Percentiles rank a stretch among this genome's conserved stretches.
phyloP scores from a whole-genome alignment of 345 rosid genomes.

The Aurinia saxatilis region DNA sequence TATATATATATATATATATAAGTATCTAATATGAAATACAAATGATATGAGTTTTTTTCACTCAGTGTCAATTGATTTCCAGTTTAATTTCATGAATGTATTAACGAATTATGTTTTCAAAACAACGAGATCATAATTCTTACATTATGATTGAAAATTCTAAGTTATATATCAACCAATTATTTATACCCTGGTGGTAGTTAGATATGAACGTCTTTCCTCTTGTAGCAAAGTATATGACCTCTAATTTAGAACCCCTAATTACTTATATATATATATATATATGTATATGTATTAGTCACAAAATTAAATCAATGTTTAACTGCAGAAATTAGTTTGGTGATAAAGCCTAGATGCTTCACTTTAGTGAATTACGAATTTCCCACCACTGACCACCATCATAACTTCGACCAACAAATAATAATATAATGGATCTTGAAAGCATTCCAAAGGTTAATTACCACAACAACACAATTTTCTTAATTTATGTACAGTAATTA shows the following conservation, averaged over 20 bases:
- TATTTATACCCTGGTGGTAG: background rate
- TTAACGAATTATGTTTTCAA: too few relatives aligned
- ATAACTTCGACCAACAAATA: conserved; percentile 26
- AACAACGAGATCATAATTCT: too few relatives aligned
- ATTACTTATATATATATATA: background rate
- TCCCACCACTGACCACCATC: conserved; percentile 28
- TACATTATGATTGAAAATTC: background rate
- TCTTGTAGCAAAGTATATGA: background rate
- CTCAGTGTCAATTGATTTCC: background rate
- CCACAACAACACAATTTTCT: background rate
- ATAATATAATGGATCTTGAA: conserved; percentile 15
- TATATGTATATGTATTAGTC: background rate
- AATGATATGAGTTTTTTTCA: background rate
- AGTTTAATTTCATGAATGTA: background rate
- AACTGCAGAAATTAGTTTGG: conserved; percentile 5
- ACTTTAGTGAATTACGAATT: conserved; percentile 28
- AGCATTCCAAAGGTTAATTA: conserved; percentile 1
- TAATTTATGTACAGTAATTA: background rate
- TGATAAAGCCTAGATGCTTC: conserved; percentile 21
- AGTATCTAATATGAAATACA: background rate
- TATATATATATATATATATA: too few relatives aligned
- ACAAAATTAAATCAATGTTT: background rate
- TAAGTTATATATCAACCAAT: background rate
- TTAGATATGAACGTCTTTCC: background rate
- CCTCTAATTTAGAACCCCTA: conserved; percentile 25